phyloP scores from a whole-genome alignment of 345 rosid genomes.

The Populus ilicifolia region DNA sequence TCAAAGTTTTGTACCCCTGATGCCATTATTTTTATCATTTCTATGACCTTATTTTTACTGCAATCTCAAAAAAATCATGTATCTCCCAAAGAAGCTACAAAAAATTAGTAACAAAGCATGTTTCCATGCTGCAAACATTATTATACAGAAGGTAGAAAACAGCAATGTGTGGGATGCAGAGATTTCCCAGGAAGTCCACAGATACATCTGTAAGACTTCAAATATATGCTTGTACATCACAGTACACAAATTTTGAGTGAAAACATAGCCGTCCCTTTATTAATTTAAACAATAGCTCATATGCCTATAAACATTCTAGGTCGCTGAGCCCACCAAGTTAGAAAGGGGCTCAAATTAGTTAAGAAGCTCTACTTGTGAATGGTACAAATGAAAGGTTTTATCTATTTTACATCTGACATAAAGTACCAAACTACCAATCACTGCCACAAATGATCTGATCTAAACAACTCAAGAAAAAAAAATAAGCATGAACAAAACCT shows the following conservation, averaged over 20 bases:
- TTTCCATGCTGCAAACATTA: too few species aligned
- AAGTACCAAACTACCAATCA: conserved; percentile 5
- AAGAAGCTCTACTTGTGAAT: not conserved
- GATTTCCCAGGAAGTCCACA: too few species aligned
- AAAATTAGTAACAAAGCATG: too few species aligned
- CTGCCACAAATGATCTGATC: not conserved
- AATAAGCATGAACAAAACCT: not conserved
- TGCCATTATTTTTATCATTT: too few species aligned
- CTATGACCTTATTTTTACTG: too few species aligned
- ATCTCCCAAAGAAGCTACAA: too few species aligned
- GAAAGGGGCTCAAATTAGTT: not conserved
- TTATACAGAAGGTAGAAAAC: too few species aligned
- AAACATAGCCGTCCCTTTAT: not conserved
- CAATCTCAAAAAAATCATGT: too few species aligned
- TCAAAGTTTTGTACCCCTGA: too few species aligned
- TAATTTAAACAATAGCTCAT: not conserved
- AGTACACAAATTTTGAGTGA: not conserved
- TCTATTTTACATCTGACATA: too few species aligned
- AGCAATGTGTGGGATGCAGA: too few species aligned
- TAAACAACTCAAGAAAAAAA: not conserved
- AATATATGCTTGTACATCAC: not conserved
- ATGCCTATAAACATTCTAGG: not conserved
- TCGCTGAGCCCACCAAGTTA: not conserved
- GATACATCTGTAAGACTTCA: not conserved
- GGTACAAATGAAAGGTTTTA: not conserved